Conservation (phyloP, 176 grass and related monocot species). For the Themeda triandra region DNA sequence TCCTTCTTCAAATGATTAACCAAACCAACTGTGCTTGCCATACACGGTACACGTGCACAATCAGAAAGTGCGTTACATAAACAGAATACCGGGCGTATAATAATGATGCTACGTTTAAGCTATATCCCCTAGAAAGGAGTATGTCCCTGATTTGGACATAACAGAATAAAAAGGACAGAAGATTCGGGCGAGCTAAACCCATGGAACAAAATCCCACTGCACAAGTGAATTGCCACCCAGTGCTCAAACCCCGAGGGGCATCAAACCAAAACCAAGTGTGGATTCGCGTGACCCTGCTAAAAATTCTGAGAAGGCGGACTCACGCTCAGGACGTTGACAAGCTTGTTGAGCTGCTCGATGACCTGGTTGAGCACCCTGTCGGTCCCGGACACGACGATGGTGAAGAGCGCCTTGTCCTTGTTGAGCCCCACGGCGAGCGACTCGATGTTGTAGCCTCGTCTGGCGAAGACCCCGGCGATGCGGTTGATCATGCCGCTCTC, state of each 20-base stretch:
- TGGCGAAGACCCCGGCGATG: conserved; percentile 89
- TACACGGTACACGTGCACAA: not conserved
- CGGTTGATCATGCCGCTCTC: conserved; percentile 99
- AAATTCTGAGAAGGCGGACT: not conserved
- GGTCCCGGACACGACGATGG: conserved; percentile 88
- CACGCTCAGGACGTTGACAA: conserved; percentile 82
- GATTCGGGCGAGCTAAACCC: not conserved
- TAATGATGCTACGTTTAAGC: not conserved
- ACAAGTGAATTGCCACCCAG: not conserved
- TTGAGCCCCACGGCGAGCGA: conserved; percentile 97
- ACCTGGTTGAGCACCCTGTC: conserved; percentile 77
- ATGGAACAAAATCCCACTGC: not conserved
- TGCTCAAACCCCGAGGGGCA: not conserved
- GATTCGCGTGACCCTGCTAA: not conserved
- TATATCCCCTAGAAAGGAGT: not conserved
- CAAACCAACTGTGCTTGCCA: too few relatives aligned
- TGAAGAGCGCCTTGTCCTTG: conserved; percentile 96
- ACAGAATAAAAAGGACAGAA: not conserved
- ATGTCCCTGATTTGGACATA: not conserved
- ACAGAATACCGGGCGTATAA: too few relatives aligned
- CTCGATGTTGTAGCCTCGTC: conserved; percentile 97
- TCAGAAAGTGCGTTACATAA: conserved; percentile 4
- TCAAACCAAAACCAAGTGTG: not conserved
- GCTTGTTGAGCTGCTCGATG: conserved; percentile 90
- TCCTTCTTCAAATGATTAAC: not conserved